Evolutionary conservation across 331 rosid species (phyloP).

Genomic region (Quercus phellos): DNA sequence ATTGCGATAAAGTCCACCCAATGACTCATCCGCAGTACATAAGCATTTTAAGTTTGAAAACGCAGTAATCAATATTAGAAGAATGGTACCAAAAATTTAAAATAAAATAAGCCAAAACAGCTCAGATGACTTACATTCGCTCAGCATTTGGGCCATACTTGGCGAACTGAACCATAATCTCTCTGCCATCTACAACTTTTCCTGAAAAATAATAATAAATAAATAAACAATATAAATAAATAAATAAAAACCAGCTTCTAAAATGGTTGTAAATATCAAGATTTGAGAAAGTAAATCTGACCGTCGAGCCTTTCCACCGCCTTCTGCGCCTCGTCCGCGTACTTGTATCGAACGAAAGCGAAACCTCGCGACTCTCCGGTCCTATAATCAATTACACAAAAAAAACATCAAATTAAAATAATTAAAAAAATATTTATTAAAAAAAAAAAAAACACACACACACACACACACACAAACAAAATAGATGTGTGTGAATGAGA

Average conservation of each 20-base stretch:
- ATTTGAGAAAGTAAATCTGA: constrained; percentile 3
- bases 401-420: background rate
- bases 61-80: background rate
- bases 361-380: constrained; percentile 70
- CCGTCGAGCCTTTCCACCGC: constrained; percentile 70
- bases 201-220: constrained; percentile 28
- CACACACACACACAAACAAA: too few species aligned
- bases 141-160: constrained; percentile 81
- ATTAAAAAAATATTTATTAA: too few species aligned
- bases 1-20: background rate
- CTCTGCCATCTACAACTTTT: constrained; percentile 66
- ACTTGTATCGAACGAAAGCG: constrained; percentile 71
- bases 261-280: background rate
- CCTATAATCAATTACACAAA: constrained; percentile 19
- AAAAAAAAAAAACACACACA: background rate
- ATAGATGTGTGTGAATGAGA: background rate
- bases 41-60: background rate
- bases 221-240: background rate
- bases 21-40: background rate
- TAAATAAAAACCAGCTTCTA: background rate
- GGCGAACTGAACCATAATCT: constrained; percentile 81
- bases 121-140: constrained; percentile 41
- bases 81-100: background rate
- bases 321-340: constrained; percentile 68
- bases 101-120: background rate